A percentile compares a stretch with the other conserved stretches of the same genome.
Evolutionary conservation across 108 stramenopile genomes (phyloP).

Genomic region (Nannochloropsis salina): DNA sequence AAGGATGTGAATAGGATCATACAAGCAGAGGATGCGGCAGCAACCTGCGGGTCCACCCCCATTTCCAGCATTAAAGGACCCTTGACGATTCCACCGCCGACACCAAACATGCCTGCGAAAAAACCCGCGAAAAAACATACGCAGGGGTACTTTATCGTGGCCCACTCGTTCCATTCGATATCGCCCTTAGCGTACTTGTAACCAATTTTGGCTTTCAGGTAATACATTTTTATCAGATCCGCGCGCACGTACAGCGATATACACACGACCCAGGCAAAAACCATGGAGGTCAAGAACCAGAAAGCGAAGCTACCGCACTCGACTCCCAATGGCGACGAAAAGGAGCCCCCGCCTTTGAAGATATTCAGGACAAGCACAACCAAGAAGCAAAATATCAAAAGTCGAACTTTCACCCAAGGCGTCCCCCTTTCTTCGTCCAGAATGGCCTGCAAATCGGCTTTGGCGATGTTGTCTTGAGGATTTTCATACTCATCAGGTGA

Average conservation of each 20-base stretch:
- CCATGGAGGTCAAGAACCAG: slow-evolving; percentile 69
- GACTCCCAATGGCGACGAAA: slow-evolving; percentile 78
- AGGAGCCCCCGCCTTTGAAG: slow-evolving; percentile 83
- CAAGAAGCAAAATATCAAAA: slow-evolving; percentile 54
- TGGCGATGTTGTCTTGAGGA: slow-evolving; percentile 18
- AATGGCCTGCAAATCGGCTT: slow-evolving; percentile 36
- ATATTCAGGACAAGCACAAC: slow-evolving; percentile 76
- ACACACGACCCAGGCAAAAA: slow-evolving; percentile 68
- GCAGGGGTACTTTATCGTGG: slow-evolving; percentile 75
- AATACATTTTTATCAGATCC: slow-evolving; percentile 67
- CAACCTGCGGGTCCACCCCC: slow-evolving; percentile 72
- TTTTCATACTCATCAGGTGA: slow-evolving; percentile 14
- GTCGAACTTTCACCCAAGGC: slow-evolving; percentile 43
- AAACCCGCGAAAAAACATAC: slow-evolving; percentile 84
- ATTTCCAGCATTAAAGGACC: slow-evolving; percentile 90
- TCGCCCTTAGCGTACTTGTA: slow-evolving; percentile 89
- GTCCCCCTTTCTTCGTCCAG: slow-evolving; percentile 50
- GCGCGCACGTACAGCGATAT: slow-evolving; percentile 54
- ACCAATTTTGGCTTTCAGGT: slow-evolving; percentile 59
- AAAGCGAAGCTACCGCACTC: slow-evolving; percentile 75
- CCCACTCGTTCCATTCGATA: slow-evolving; percentile 73
- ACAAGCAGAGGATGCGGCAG: slow-evolving; percentile 69
- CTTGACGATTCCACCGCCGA: slow-evolving; percentile 88
- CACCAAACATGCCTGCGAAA: slow-evolving; percentile 90
- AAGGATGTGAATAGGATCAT: slow-evolving; percentile 91